phyloP scores from a whole-genome alignment of 345 rosid genomes.

The Trapa incisa region DNA sequence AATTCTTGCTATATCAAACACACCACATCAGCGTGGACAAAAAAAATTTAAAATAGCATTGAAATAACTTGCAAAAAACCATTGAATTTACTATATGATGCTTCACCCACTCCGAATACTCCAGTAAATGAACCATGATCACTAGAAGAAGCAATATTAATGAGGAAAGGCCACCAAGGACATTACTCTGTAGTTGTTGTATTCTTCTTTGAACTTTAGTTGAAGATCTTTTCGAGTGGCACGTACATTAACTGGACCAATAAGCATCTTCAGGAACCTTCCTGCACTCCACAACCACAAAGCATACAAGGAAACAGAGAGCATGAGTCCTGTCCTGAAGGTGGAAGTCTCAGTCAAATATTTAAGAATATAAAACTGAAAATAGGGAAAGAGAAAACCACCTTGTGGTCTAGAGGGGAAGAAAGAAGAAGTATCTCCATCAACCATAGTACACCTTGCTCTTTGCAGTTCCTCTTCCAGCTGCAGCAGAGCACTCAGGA shows the following conservation, averaged over 20 bases:
- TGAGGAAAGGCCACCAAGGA: background rate
- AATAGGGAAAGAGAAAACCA: background rate
- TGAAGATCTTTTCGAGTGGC: conserved; percentile 77
- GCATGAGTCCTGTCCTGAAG: background rate
- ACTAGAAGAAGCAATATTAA: conserved; percentile 6
- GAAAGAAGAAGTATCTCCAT: conserved; percentile 80
- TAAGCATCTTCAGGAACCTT: conserved; percentile 57
- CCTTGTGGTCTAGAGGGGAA: conserved; percentile 72
- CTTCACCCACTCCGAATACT: background rate
- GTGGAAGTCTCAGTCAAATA: background rate
- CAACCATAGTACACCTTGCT: conserved; percentile 55
- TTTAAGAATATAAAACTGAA: background rate
- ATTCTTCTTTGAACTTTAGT: conserved; percentile 94
- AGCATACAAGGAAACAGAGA: background rate
- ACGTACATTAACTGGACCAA: conserved; percentile 92
- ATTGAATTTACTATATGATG: no score
- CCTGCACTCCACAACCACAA: conserved; percentile 23
- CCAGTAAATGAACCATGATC: conserved; percentile 32
- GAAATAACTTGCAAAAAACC: no score
- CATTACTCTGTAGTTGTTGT: conserved; percentile 76
- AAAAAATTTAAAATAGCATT: background rate
- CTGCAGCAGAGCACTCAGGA: conserved; percentile 18
- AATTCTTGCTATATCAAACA: background rate
- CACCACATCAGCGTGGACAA: background rate
- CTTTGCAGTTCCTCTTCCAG: conserved; percentile 77